Base-by-base conservation (phyloP, 345 rosid species). In the Balakata baccata region DNA sequence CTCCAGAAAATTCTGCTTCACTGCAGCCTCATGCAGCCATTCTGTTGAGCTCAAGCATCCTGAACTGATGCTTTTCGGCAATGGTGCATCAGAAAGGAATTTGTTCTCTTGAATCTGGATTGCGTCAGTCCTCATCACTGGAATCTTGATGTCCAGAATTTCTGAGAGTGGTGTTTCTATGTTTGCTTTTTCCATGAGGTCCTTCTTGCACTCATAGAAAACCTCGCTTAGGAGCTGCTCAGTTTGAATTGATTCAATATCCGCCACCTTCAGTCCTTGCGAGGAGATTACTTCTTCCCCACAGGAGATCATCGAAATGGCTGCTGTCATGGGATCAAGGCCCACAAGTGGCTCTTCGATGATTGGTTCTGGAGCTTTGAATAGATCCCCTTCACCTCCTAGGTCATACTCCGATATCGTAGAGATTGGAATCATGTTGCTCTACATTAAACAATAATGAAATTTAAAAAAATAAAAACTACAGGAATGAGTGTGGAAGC, bases 321-420 rank as follows among this genome's bases (percentile, higher is more conserved):
- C 90, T 51, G 90, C 89, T 0, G 90, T 80, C 82, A 96, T 85
- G 67, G 93, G 92, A 87, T 96, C 90, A 52, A 84, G 78, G 75
- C 82, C 74, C 69, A 79, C 51, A 4, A 84, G 47, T 61, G 91
- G 84, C 65, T 89, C 93, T 79, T 89, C 95, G n/a, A 90, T 89
- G 79, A 91, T 81, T 37, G 97, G 90, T 74, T 90, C 91, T 3
- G 98, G 97, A 54, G 97, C 98, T 81, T 86, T 87, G 83, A 96
- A 96, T 14, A 96, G 79, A 82, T 93, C 97, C 68, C 96, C 86
- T 84, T 85, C 99, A 65, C 84, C 97, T 72, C 93, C 96, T n/a
- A 93, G 76, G 84, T 96, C 91, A 79, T 90, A 93, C 70, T 96
- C 97, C 13, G 83, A 79, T 76, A 91, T 77, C 51, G 85, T 81